Conservation (phyloP, 2,329 filamentous ascomycete species). For the Eurotiales sp. region DNA sequence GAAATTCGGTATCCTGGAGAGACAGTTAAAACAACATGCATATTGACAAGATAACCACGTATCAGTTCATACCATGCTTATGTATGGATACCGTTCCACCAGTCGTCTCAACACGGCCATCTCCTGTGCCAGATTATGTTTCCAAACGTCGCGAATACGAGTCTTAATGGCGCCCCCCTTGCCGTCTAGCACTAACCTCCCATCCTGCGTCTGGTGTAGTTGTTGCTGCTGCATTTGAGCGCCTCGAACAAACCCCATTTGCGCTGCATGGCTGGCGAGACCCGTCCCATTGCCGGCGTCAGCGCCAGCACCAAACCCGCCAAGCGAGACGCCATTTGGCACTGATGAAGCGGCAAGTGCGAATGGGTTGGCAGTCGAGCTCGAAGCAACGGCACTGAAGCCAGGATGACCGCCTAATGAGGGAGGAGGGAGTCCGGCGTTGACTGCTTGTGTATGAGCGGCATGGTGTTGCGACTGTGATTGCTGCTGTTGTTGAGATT, state of each 20-base stretch:
- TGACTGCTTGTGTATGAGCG: conserved; percentile 43
- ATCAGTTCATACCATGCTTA: conserved; percentile 77
- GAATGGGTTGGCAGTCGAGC: conserved; percentile 66
- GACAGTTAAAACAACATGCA: conserved; percentile 5
- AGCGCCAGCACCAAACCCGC: conserved; percentile 54
- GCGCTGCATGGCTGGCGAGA: conserved; percentile 79
- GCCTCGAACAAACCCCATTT: conserved; percentile 81
- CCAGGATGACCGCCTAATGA: conserved; percentile 64
- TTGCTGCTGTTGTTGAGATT: conserved; percentile 44
- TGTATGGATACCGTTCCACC: conserved; percentile 88
- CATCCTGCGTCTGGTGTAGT: conserved; percentile 47
- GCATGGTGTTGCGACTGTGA: conserved; percentile 41
- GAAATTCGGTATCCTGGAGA: conserved; percentile 88
- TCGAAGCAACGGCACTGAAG: conserved; percentile 62
- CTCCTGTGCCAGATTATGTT: conserved; percentile 84
- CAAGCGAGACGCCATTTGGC: conserved; percentile 56
- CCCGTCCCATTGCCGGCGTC: conserved; percentile 61
- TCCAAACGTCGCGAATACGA: conserved; percentile 95
- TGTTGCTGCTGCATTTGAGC: conserved; percentile 60
- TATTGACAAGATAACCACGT: neutral
- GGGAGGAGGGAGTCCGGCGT: conserved; percentile 50
- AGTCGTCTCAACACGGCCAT: conserved; percentile 79
- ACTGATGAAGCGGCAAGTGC: conserved; percentile 47
- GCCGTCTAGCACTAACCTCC: conserved; percentile 51
- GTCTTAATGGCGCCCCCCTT: conserved; percentile 62